Base-by-base conservation (phyloP, 371 early-diverging fungal species). In the Zopfochytrium polystomum region DNA sequence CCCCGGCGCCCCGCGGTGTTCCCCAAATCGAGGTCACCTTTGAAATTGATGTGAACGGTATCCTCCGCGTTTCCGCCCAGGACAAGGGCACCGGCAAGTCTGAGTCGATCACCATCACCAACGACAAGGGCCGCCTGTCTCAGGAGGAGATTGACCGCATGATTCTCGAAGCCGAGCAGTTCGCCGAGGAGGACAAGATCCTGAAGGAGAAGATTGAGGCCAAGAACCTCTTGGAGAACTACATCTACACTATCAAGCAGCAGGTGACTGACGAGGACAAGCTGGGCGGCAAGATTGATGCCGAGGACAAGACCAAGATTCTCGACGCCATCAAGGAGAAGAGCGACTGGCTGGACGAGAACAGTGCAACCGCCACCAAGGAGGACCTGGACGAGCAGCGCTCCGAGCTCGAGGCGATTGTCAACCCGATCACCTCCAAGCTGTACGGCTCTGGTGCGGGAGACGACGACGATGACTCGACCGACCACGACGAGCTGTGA, bases 381-480 rank as follows among this genome's bases (percentile, higher is more conserved):
- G 90, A 90, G 59, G 90, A 88, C 67, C 80, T 78, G 71, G 90
- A 90, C 42, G 88, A 87, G 65, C 87, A 87, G 78, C 87, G 87
- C 74, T 78, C 87, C 62, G 91, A 90, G 73, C 85, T 93, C 56
- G 91, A 93, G 76, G 79, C 84, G 33, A 71, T 92, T 52, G 87
- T 92, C 35, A 90, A 91, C 80, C 92, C 93, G 63, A 91, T 93
- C 73, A 88, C 87, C 58, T 67, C 84, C 74, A 90, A 91, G 80
- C 75, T 91, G 42, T 91, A 92, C 70, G 80, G 75, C 59, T 80
- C 76, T 34, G 73, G 77, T 54, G 75, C 75, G 52, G 71, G 75
- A 52, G 72, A 67, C 46, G 77, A 73, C 58, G 80, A 78, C 42
- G 89, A 87, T 65, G 81, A 87, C 46, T 77, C 84, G 62, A 73